Conservation (phyloP, 768 basidiomycete species). For the Xerocomus spinulosus region DNA sequence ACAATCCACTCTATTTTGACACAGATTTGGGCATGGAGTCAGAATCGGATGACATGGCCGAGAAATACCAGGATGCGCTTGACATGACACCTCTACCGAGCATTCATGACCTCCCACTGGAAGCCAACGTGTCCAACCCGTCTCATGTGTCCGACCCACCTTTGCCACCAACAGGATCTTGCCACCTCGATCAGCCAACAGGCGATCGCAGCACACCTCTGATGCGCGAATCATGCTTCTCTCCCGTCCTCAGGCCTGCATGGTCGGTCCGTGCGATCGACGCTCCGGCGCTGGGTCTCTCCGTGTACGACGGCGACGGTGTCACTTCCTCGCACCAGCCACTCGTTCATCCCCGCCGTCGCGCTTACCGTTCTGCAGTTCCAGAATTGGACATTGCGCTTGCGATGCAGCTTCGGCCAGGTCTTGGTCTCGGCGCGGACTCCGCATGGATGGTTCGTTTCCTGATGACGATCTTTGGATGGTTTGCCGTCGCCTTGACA, state of each 20-base stretch:
- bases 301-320: conserved; percentile 2
- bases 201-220: conserved; percentile 7
- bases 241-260: conserved; percentile 18
- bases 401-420: conserved; percentile 74
- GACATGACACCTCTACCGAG: conserved; percentile 23
- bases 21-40: conserved; percentile 18
- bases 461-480: conserved; percentile 75
- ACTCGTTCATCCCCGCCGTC: conserved; percentile 20
- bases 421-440: conserved; percentile 65
- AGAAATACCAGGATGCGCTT: conserved; percentile 30
- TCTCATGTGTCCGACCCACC: conserved; percentile 13
- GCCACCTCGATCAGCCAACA: conserved; percentile 7
- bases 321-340: conserved; percentile 7
- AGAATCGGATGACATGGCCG: conserved; percentile 25
- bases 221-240: conserved; percentile 14
- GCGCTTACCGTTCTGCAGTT: conserved; percentile 40
- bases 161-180: conserved; percentile 1
- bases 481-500: conserved; percentile 60
- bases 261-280: conserved; percentile 30
- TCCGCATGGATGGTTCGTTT: conserved; percentile 78
- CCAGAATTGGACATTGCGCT: conserved; percentile 59
- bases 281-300: conserved; percentile 18
- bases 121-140: conserved; percentile 5
- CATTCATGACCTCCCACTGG: conserved; percentile 18
- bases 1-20: conserved; percentile 7